phyloP scores from a whole-genome alignment of 768 basidiomycete genomes.

The Amanita rubescens region DNA sequence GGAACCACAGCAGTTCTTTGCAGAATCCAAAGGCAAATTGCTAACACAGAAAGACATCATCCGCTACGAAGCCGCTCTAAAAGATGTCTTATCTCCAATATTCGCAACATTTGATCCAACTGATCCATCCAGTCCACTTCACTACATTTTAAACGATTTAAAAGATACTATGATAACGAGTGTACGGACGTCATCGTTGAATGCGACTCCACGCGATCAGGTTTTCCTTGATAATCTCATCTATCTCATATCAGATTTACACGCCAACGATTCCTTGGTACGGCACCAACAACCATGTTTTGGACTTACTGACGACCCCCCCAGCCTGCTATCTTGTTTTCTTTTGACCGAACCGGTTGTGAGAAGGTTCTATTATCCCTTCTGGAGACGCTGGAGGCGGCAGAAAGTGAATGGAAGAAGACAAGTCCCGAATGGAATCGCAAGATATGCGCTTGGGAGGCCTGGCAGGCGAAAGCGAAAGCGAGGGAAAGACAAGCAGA shows the following conservation, averaged over 20 bases:
- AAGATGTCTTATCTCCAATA: constrained; percentile 32
- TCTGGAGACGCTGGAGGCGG: constrained; percentile 24
- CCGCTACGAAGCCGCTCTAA: constrained; percentile 48
- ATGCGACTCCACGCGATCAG: constrained; percentile 22
- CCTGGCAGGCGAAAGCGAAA: constrained; percentile 30
- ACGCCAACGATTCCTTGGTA: constrained; percentile 47
- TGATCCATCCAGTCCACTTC: constrained; percentile 24
- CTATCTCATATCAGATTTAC: constrained; percentile 48
- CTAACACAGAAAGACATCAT: constrained; percentile 57
- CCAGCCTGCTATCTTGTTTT: constrained; percentile 64
- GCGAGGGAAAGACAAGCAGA: constrained; percentile 41
- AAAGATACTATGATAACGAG: constrained; percentile 26
- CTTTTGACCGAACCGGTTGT: constrained; percentile 53
- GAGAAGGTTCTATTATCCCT: constrained; percentile 44
- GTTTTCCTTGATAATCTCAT: constrained; percentile 39
- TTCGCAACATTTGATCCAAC: constrained; percentile 29
- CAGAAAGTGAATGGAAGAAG: constrained; percentile 45
- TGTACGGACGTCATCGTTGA: constrained; percentile 14
- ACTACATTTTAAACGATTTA: constrained; percentile 31
- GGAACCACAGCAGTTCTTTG: constrained; percentile 41
- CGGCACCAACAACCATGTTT: constrained; percentile 16
- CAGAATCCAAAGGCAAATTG: constrained; percentile 18
- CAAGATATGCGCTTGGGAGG: constrained; percentile 45
- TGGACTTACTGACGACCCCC: not conserved
- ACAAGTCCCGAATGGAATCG: constrained; percentile 38